Conservation (phyloP, 108 stramenopile species). For the Cyclotella distinguenda region DNA sequence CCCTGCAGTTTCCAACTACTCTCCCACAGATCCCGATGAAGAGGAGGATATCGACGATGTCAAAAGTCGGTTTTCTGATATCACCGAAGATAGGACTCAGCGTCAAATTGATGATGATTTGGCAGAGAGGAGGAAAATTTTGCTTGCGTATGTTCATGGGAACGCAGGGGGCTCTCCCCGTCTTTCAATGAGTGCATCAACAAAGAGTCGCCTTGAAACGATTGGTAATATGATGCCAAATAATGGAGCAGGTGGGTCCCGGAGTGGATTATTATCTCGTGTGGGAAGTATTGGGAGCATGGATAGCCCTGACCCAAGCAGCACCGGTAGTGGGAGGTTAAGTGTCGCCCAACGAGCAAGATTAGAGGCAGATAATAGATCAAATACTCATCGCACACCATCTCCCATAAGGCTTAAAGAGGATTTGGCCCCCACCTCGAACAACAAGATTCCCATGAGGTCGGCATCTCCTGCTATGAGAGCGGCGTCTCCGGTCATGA, state of each 20-base stretch:
- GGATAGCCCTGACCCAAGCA: conserved; percentile 23
- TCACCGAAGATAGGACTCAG: conserved; percentile 85
- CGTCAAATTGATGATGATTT: conserved; percentile 60
- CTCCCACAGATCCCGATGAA: conserved; percentile 7
- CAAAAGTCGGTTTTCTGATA: conserved; percentile 76
- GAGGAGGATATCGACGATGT: conserved; percentile 59
- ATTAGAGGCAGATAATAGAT: conserved; percentile 61
- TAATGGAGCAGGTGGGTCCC: conserved; percentile 1
- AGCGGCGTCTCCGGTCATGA: no score
- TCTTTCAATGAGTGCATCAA: conserved; percentile 30
- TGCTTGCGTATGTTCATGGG: conserved; percentile 40
- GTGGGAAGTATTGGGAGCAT: neutral
- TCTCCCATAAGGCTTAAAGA: conserved; percentile 18
- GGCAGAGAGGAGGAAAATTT: conserved; percentile 51
- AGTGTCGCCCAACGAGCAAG: conserved; percentile 74
- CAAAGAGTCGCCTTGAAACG: conserved; percentile 38
- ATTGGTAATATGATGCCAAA: conserved; percentile 41
- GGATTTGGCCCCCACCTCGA: neutral
- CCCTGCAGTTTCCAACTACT: neutral
- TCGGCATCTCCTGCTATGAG: conserved; percentile 1
- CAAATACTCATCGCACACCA: conserved; percentile 46
- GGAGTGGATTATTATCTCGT: neutral
- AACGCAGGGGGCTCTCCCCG: conserved; percentile 23
- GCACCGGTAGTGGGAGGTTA: conserved; percentile 38
- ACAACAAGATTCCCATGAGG: neutral